Evolutionary conservation across 768 basidiomycete species (phyloP).

Genomic region (Boletus eberwhitei): DNA sequence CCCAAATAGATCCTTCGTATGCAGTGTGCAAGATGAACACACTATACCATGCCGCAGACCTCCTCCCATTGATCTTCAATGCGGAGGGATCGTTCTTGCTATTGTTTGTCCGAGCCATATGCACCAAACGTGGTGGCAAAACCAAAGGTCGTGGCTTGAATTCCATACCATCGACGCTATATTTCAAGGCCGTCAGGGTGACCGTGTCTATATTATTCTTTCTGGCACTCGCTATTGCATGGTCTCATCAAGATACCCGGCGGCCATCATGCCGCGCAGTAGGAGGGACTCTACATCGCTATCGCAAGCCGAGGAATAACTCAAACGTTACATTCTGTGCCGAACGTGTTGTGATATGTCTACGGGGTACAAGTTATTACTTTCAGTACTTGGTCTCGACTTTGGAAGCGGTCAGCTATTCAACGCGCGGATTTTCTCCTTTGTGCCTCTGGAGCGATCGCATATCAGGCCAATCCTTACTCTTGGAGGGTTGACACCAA

Average conservation of each 20-base stretch:
- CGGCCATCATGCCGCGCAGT: too few relatives aligned
- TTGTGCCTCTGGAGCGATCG: background rate
- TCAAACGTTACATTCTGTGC: too few relatives aligned
- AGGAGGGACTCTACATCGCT: too few relatives aligned
- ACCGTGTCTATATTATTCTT: background rate
- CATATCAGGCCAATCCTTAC: slow-evolving; percentile 8
- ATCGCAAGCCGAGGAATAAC: too few relatives aligned
- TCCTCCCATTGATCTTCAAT: background rate
- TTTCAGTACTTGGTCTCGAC: too few relatives aligned
- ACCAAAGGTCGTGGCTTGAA: background rate
- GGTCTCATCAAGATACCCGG: too few relatives aligned
- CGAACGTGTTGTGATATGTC: too few relatives aligned
- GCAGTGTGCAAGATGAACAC: background rate
- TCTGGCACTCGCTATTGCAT: background rate
- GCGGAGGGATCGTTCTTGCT: background rate
- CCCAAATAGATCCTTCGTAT: too few relatives aligned
- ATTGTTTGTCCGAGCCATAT: background rate
- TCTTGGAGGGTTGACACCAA: background rate
- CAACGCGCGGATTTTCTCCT: slow-evolving; percentile 9
- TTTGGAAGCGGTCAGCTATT: background rate
- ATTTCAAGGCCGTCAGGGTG: background rate
- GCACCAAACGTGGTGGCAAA: background rate
- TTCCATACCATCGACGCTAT: background rate
- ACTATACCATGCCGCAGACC: background rate
- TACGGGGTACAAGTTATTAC: too few relatives aligned